Evolutionary conservation across 2,329 filamentous ascomycete species (phyloP), one percentile per base, ranked within the genome.

Genomic region (Fusarium fujikuroi): DNA sequence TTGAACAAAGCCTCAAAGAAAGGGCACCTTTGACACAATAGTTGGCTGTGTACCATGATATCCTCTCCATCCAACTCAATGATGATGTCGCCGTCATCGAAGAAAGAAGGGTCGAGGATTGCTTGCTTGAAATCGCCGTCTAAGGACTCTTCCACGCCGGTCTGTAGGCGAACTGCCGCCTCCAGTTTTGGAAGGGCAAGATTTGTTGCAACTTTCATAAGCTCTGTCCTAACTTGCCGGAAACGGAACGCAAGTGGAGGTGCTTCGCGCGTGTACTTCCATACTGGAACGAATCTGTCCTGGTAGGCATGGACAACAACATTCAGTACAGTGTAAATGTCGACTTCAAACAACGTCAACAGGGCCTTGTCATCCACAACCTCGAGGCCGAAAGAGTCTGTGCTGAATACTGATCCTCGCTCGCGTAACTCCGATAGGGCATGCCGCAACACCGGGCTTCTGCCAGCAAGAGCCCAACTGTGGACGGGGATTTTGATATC

Each of bases 1-100:
- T 93, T 87, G 81, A 98, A 98, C 47, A 99, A 86, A 3, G 93
- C 93, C 71, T 95, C 87, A 73, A 99, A 99, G 86, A 98, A 99
- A 0, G 94, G 95, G 76, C 95, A 98, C 73, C 96, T 88, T 77
- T 92, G 91, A 73, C 94, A 95, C 40, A 98, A 81, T 7, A 98
- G 82, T 9, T 91, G 87, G 72, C 94, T 95, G 77, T 99, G 96
- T 2, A 92, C 91, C 19, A 86, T 84, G 39, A 95, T 83, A 34
- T 91, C 91, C n/a, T 89, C 89, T 28, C 91, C 92, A 66, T 93
- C 90, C 16, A 98, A 86, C 74, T 97, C 91, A 23, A 98, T 84
- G 10, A 95, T 80, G 11, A 94, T 88, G 80, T 99, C 95, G 6
- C 91, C 92, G 77, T 94, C 92, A 11, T 92, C 89, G 72, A 96